These are phyloP conservation scores for Colletotrichum sp. DNA, from an alignment of 2,329 filamentous ascomycete species.

Conservation along the genomic window DNA sequence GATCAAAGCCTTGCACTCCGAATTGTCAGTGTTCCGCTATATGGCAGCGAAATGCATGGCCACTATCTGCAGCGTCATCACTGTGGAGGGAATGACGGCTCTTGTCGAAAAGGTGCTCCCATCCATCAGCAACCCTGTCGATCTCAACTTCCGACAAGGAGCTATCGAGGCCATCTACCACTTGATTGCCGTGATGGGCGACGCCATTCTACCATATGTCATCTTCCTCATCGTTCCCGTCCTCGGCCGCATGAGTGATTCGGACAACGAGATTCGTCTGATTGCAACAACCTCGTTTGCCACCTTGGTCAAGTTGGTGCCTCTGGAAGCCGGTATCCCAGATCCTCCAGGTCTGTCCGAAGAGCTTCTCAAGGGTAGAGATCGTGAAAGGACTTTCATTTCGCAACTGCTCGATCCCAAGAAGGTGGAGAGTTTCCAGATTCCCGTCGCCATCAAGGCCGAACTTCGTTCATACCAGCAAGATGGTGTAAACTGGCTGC, in stretches of 20 bases:
- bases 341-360: conserved; percentile 93
- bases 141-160: conserved; percentile 88
- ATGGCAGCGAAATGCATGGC: conserved; percentile 97
- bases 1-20: conserved; percentile 85
- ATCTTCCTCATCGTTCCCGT: conserved; percentile 99
- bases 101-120: conserved; percentile 92
- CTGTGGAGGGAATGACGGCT: conserved; percentile 93
- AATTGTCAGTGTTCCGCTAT: conserved; percentile 91
- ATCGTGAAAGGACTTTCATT: conserved; percentile 95
- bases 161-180: conserved; percentile 97
- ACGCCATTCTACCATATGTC: conserved; percentile 93
- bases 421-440: conserved; percentile 92
- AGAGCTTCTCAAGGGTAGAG: conserved; percentile 85
- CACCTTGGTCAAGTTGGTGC: conserved; percentile 94
- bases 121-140: conserved; percentile 87
- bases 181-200: conserved; percentile 97
- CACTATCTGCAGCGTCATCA: conserved; percentile 96
- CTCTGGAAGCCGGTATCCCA: conserved; percentile 94
- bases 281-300: conserved; percentile 97
- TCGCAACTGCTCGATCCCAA: conserved; percentile 94
- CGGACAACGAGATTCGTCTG: conserved; percentile 91
- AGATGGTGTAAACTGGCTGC: conserved; percentile 97
- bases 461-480: conserved; percentile 97
- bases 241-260: conserved; percentile 96
- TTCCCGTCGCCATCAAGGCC: conserved; percentile 96